Evolutionary conservation across 2,329 filamentous ascomycete species (phyloP).

Genomic region (Talaromyces sp.): DNA sequence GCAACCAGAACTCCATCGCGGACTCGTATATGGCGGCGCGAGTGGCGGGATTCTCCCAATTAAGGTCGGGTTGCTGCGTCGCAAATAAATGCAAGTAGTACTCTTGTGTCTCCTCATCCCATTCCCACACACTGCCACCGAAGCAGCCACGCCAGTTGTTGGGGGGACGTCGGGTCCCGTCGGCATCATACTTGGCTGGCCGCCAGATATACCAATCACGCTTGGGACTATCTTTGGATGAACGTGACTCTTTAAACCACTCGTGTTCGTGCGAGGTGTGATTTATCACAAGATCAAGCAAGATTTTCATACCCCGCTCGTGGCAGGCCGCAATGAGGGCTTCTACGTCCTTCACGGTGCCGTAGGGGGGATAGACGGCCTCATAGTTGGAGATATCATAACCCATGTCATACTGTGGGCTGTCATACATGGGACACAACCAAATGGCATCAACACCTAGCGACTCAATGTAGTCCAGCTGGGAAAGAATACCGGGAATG

Average conservation of each 20-base stretch:
- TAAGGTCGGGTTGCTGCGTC: constrained; percentile 69
- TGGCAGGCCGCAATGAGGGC: constrained; percentile 41
- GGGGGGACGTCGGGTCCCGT: constrained; percentile 2
- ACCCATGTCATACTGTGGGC: constrained; percentile 48
- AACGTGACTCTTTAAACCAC: constrained; percentile 12
- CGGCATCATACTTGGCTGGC: not conserved
- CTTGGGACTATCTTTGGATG: constrained; percentile 39
- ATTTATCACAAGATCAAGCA: constrained; percentile 47
- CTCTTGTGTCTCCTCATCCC: constrained; percentile 60
- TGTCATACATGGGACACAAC: constrained; percentile 47
- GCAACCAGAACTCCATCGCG: constrained; percentile 69
- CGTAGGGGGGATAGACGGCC: constrained; percentile 46
- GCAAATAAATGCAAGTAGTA: constrained; percentile 71
- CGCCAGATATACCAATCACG: constrained; percentile 24
- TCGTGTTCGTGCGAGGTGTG: constrained; percentile 31
- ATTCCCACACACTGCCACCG: constrained; percentile 42
- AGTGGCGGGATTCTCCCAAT: constrained; percentile 66
- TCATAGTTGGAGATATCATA: constrained; percentile 55
- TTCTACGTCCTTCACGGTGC: constrained; percentile 44
- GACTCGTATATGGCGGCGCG: constrained; percentile 61
- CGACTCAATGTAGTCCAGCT: constrained; percentile 28
- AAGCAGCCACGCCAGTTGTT: constrained; percentile 13
- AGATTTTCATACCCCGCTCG: constrained; percentile 44
- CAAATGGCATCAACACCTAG: constrained; percentile 30
- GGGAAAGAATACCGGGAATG: constrained; percentile 27